Conservation (phyloP, 169 alveolate species). For the Amoebophrya sp. region DNA sequence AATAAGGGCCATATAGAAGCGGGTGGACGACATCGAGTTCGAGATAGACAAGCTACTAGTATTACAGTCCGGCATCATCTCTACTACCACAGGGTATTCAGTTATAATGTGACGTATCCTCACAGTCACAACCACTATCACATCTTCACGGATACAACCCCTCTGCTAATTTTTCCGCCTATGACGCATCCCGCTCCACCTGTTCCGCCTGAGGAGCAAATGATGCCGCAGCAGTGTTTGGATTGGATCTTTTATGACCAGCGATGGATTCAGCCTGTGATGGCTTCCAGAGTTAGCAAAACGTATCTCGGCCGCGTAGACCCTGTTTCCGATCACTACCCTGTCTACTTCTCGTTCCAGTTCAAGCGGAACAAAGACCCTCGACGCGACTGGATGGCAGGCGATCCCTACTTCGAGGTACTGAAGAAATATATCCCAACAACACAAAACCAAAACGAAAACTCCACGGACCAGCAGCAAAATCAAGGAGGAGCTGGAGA, state of each 20-base stretch:
- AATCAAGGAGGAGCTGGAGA: too few species aligned
- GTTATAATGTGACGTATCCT: too few species aligned
- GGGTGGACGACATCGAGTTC: too few species aligned
- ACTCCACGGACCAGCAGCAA: too few species aligned
- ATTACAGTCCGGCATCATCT: too few species aligned
- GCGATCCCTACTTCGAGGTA: neutral
- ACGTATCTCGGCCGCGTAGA: neutral
- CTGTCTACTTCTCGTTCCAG: neutral
- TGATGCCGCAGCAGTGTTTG: neutral
- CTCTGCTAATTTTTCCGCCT: too few species aligned
- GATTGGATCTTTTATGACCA: conserved; percentile 22
- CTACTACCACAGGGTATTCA: too few species aligned
- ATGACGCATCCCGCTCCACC: neutral
- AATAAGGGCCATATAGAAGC: too few species aligned
- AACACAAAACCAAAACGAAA: too few species aligned
- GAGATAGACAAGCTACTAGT: too few species aligned
- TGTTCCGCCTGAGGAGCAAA: neutral
- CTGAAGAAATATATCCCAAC: neutral
- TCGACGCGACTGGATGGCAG: neutral
- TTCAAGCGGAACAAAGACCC: neutral
- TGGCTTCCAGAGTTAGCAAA: neutral
- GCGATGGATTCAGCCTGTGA: neutral
- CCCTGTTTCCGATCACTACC: neutral
- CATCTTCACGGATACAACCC: too few species aligned
- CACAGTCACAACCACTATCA: too few species aligned